Evolutionary conservation across 805 yeast genomes (phyloP).

Genomic region (Yamadazyma scolyti): DNA sequence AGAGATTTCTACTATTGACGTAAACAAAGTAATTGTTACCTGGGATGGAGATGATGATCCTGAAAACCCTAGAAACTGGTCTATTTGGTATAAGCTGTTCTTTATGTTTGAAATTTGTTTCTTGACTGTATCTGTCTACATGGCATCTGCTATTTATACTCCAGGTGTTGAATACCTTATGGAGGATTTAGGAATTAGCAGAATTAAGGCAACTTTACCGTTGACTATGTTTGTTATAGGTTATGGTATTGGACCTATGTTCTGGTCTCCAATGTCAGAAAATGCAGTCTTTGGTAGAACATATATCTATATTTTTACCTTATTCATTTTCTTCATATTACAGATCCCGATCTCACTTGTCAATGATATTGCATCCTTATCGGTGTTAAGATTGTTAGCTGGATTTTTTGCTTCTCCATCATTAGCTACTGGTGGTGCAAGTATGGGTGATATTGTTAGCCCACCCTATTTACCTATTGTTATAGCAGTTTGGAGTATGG

Average conservation of each 20-base stretch:
- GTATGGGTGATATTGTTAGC: slow-evolving; percentile 46
- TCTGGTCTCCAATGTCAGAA: slow-evolving; percentile 60
- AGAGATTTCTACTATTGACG: too few species aligned
- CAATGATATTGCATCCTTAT: slow-evolving; percentile 47
- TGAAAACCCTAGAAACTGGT: slow-evolving; percentile 59
- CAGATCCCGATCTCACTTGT: slow-evolving; percentile 58
- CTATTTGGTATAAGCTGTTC: slow-evolving; percentile 33
- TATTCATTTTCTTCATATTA: slow-evolving; percentile 46
- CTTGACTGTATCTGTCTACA: slow-evolving; percentile 42
- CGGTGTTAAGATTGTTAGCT: slow-evolving; percentile 48
- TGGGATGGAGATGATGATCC: slow-evolving; percentile 49
- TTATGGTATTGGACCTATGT: slow-evolving; percentile 60
- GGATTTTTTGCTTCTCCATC: slow-evolving; percentile 58
- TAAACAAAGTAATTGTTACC: too few species aligned
- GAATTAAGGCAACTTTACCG: slow-evolving; percentile 46
- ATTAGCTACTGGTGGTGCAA: slow-evolving; percentile 57
- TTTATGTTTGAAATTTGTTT: slow-evolving; percentile 24
- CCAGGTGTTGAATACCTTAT: slow-evolving; percentile 47
- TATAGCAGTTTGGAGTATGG: slow-evolving; percentile 50
- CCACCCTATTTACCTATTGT: slow-evolving; percentile 43
- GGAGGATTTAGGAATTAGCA: slow-evolving; percentile 41
- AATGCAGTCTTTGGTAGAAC: slow-evolving; percentile 53
- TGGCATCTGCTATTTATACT: slow-evolving; percentile 54
- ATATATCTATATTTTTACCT: slow-evolving; percentile 44
- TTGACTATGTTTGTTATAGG: slow-evolving; percentile 57